These are phyloP conservation scores for Cyberlindnera xishuangbannaensis DNA, from an alignment of 805 yeast species.

Conservation along the genomic window DNA sequence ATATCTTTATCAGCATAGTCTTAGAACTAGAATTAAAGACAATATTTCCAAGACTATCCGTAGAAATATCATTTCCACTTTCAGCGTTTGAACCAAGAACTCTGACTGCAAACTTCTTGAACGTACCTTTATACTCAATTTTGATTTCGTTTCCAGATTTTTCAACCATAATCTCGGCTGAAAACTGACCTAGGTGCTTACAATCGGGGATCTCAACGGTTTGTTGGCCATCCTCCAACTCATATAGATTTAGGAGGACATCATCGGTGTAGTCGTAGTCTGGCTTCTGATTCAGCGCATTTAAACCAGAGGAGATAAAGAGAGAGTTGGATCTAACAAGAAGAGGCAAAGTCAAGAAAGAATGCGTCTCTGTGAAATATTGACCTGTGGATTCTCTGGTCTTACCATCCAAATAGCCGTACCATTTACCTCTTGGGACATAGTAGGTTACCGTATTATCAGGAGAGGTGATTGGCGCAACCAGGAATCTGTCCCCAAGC, in stretches of 20 bases:
- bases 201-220: constrained; percentile 15
- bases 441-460: constrained; percentile 18
- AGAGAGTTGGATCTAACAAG: constrained; percentile 17
- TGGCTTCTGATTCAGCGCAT: constrained; percentile 15
- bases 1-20: too few relatives aligned
- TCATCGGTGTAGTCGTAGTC: constrained; percentile 19
- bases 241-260: constrained; percentile 17
- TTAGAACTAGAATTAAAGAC: constrained; percentile 8
- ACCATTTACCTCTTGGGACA: constrained; percentile 20
- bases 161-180: constrained; percentile 10
- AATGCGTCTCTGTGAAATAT: constrained; percentile 15
- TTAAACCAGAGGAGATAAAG: constrained; percentile 14
- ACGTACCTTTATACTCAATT: constrained; percentile 7
- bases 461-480: constrained; percentile 16
- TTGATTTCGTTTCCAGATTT: constrained; percentile 4
- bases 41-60: constrained; percentile 14
- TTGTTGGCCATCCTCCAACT: constrained; percentile 15
- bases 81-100: constrained; percentile 10
- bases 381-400: constrained; percentile 16
- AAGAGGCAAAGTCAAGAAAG: constrained; percentile 17
- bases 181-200: constrained; percentile 10
- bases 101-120: constrained; percentile 15
- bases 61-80: constrained; percentile 1
- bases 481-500: constrained; percentile 19
- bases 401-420: constrained; percentile 19